Evolutionary conservation across 257 asterid species (phyloP).

Genomic region (Scutellaria barbata): DNA sequence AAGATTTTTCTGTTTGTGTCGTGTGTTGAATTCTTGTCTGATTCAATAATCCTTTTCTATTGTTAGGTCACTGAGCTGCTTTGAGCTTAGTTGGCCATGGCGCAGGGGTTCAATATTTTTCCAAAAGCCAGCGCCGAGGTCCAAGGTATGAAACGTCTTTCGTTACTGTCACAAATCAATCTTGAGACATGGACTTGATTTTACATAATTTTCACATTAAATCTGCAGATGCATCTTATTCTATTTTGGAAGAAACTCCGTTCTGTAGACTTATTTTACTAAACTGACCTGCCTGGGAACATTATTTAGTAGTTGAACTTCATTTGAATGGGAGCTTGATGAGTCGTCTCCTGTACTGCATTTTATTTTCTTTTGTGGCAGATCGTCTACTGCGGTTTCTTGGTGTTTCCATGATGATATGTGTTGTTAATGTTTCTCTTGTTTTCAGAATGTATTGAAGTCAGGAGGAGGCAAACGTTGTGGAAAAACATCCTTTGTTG

Average conservation of each 20-base stretch:
- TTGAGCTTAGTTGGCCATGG: constrained; percentile 99
- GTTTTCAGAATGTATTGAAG: constrained; percentile 71
- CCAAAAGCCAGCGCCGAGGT: constrained; percentile 73
- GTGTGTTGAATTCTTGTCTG: constrained; percentile 27
- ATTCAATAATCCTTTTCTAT: constrained; percentile 14
- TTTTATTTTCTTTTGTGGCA: neutral
- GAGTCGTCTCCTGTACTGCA: no score
- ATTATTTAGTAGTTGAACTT: constrained; percentile 5
- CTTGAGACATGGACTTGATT: constrained; percentile 14
- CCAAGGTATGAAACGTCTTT: constrained; percentile 64
- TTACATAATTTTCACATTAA: constrained; percentile 15
- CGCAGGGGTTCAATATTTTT: constrained; percentile 67
- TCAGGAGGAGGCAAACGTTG: constrained; percentile 72
- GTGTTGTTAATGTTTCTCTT: constrained; percentile 25
- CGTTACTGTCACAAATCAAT: constrained; percentile 14
- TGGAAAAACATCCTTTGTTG: constrained; percentile 97
- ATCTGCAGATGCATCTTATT: constrained; percentile 12
- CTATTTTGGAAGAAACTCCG: constrained; percentile 20
- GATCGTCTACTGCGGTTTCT: constrained; percentile 19
- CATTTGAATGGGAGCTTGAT: no score
- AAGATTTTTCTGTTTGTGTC: constrained; percentile 15
- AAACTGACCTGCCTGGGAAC: constrained; percentile 12
- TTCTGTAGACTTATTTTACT: neutral
- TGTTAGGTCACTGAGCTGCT: constrained; percentile 84
- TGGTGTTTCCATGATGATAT: constrained; percentile 20